Conservation (phyloP, 352 stramenopile genomes). For the Blastocystis sp. region DNA sequence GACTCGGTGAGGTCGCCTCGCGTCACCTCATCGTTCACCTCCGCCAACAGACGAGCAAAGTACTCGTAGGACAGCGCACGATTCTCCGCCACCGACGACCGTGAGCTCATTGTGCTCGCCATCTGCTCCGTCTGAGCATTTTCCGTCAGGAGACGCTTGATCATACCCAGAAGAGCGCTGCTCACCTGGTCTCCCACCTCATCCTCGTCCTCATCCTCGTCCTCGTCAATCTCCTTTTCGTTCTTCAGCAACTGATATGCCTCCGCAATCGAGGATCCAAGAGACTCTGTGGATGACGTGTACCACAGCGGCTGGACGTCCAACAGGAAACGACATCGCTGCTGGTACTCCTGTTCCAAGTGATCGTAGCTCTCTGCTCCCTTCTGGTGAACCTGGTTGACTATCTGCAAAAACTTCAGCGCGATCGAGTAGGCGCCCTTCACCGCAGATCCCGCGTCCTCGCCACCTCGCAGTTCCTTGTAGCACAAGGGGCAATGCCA, state of each 20-base stretch:
- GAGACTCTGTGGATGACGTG: neutral
- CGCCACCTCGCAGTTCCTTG: neutral
- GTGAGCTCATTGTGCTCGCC: neutral
- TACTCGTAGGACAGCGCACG: slow-evolving; percentile 31
- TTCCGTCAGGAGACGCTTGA: neutral
- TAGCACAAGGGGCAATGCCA: slow-evolving; percentile 21
- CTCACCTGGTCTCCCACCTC: neutral
- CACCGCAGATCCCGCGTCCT: neutral
- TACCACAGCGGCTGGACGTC: slow-evolving; percentile 41
- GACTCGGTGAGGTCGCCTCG: neutral
- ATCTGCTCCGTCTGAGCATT: neutral
- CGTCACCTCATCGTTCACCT: neutral
- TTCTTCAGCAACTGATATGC: slow-evolving; percentile 47
- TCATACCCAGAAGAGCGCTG: neutral
- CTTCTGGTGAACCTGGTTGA: slow-evolving; percentile 44
- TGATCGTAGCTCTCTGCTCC: neutral
- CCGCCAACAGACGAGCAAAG: neutral
- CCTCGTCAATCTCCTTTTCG: slow-evolving; percentile 22
- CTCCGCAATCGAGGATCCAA: neutral
- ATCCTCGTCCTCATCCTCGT: slow-evolving; percentile 41
- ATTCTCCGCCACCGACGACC: slow-evolving; percentile 2
- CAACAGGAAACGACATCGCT: slow-evolving; percentile 10
- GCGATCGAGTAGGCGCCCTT: neutral
- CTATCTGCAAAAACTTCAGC: neutral
- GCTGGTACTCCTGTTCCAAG: neutral